Evolutionary conservation across 768 basidiomycete species (phyloP).

Genomic region (Rhizopogon vinicolor): DNA sequence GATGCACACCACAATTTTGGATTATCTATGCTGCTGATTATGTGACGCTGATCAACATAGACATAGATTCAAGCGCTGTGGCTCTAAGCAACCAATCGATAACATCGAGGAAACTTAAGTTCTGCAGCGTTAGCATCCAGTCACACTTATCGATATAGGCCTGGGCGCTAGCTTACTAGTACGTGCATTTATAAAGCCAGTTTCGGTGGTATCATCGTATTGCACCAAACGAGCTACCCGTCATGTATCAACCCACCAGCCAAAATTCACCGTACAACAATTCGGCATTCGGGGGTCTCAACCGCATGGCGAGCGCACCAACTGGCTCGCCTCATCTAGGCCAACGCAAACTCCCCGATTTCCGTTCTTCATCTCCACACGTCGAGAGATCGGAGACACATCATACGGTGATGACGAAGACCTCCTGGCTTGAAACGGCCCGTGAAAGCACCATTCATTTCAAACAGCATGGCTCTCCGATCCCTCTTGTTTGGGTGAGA

Average conservation of each 20-base stretch:
- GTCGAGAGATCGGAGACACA: not conserved
- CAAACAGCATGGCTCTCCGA: slow-evolving; percentile 20
- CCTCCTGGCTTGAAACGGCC: slow-evolving; percentile 21
- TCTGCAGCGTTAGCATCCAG: not conserved
- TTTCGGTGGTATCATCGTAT: not conserved
- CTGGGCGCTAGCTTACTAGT: not conserved
- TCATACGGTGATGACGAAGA: not conserved
- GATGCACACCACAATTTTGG: not conserved
- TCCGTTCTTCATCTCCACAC: not conserved
- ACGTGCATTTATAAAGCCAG: not conserved
- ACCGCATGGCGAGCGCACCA: not conserved
- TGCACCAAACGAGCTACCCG: not conserved
- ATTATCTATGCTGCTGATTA: not conserved
- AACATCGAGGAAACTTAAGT: not conserved
- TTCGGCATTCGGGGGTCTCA: not conserved
- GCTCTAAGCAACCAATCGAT: not conserved
- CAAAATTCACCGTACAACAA: not conserved
- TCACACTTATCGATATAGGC: not conserved
- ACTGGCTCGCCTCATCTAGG: not conserved
- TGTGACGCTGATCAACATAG: not conserved
- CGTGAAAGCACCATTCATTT: slow-evolving; percentile 26
- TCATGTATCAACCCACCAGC: not conserved
- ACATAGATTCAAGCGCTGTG: not conserved
- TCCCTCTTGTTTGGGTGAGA: slow-evolving; percentile 29
- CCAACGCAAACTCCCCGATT: not conserved